These are phyloP conservation scores for Exophiala spinifera DNA, from an alignment of 2,329 filamentous ascomycete species.

Conservation along the genomic window DNA sequence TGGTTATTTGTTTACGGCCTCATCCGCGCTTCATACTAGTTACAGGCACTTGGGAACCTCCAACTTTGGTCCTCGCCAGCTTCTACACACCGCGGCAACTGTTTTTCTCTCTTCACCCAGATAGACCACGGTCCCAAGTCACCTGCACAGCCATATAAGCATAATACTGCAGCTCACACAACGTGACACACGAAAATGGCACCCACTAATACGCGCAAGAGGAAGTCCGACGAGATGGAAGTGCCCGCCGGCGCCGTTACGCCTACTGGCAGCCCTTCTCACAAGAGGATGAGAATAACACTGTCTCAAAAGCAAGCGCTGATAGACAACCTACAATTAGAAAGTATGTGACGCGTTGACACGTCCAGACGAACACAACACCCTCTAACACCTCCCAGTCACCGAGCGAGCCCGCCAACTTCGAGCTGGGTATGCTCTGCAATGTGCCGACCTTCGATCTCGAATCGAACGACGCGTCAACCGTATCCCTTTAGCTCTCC, in stretches of 20 bases:
- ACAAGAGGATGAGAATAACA: slow-evolving; percentile 61
- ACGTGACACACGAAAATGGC: slow-evolving; percentile 33
- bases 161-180: not conserved
- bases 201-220: slow-evolving; percentile 35
- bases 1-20: slow-evolving; percentile 4
- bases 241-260: slow-evolving; percentile 47
- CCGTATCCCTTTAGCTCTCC: slow-evolving; percentile 75
- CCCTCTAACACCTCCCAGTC: slow-evolving; percentile 52
- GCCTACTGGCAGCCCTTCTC: slow-evolving; percentile 57
- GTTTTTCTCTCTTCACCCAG: not conserved
- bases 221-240: slow-evolving; percentile 39
- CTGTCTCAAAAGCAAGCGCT: slow-evolving; percentile 77
- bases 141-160: too few relatives aligned
- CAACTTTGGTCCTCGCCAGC: not conserved
- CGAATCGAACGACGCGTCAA: slow-evolving; percentile 92
- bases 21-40: not conserved
- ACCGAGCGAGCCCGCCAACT: slow-evolving; percentile 84
- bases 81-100: not conserved
- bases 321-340: slow-evolving; percentile 84
- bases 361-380: not conserved
- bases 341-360: slow-evolving; percentile 58
- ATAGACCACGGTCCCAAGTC: not conserved
- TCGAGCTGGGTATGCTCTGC: slow-evolving; percentile 81
- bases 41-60: not conserved
- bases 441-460: slow-evolving; percentile 78